Base-by-base conservation (phyloP, 164 flowering plant species). In the Amborella trichopoda region DNA sequence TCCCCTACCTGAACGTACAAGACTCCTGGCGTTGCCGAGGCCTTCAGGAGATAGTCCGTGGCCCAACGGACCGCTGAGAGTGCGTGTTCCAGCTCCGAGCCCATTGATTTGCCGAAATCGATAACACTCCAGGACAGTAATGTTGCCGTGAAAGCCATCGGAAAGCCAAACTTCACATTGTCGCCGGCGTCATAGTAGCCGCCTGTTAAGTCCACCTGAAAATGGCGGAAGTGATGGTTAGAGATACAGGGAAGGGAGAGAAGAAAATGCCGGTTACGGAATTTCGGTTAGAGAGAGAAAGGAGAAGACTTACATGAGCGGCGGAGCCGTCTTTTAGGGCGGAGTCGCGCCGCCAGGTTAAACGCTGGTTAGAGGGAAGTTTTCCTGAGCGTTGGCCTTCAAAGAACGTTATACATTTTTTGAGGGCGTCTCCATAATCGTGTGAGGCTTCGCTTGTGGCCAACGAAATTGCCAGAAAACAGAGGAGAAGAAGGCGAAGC, bases 131-230 rank as follows among this genome's bases (percentile, higher is more conserved):
- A 89, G 0, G 97, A 63, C 26, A 89, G 64, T 66, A 89, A 11
- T 14, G 97, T 89, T 30, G 74, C 60, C 28, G 93, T 78, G 59
- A 84, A 89, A 0, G 97, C 97, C 97, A 89, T 89, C 22, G 97
- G 97, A 42, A 89, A 85, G 2, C 89, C 87, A 58, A 89, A 89
- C 71, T 89, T 89, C 1, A 89, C 53, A 59, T 89, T 89, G 73
- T 89, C 97, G 0, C 95, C 97, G 5, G 97, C 97, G 62, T 89
- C 97, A 59, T 89, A 89, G 67, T 89, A 89, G 0, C 97, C 97
- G 8, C 97, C 95, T 10, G 68, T 65, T 33, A 89, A 68, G 48
- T 89, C 93, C 30, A 75, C 68, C 94, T 81, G 76, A 10, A 44
- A 38, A 10, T 14, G 5, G 48, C 46, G 17, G 6, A 28, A 2